Evolutionary conservation across 495 filamentous ascomycete species (phyloP), one percentile per base, ranked within the genome.

Genomic region (Penicillium verhagenii): DNA sequence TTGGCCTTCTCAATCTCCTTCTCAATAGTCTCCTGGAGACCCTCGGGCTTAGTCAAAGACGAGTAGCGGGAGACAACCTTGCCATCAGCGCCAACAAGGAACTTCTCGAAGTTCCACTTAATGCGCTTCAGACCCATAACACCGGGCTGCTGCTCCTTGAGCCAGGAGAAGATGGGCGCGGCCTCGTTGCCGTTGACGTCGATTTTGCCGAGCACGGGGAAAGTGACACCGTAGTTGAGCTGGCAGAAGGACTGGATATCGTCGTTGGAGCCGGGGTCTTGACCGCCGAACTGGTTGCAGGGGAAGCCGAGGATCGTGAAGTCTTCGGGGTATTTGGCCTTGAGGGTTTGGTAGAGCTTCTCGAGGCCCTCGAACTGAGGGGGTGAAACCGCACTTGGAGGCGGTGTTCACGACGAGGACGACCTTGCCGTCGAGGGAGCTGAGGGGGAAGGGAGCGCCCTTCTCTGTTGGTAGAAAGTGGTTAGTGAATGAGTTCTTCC

Each of bases 81-180:
- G 3, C 93, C 93, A 69, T 96, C 90, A 50, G 80, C 79, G n/a
- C 84, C 86, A 51, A 97, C 78, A 58, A 98, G 73, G 71, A 96
- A 97, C 82, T 98, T 98, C 79, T 98, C 95, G 72, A 96, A 95
- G 69, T 93, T 96, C 91, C 92, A 96, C 87, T 96, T 95, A 60
- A 98, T 79, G 31, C 86, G 66, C 85, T 92, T 92, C 65, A 97
- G 58, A 19, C 94, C 94, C 66, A 96, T 62, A 6, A 96, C 44
- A 16, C 95, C 92, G 1, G 94, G 85, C 74, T 87, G 83, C 75
- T 90, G 78, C 29, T 79, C 78, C 84, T 97, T 99, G 73, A 99
- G 71, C 86, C 89, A 97, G 66, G 88, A 82, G 70, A 78, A 98
- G 35, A 97, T 64, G 1, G 93, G 93, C 51, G 85, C 82, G 20